phyloP scores from a whole-genome alignment of 2,329 filamentous ascomycete genomes.

The Paraconiothyrium brasiliense region DNA sequence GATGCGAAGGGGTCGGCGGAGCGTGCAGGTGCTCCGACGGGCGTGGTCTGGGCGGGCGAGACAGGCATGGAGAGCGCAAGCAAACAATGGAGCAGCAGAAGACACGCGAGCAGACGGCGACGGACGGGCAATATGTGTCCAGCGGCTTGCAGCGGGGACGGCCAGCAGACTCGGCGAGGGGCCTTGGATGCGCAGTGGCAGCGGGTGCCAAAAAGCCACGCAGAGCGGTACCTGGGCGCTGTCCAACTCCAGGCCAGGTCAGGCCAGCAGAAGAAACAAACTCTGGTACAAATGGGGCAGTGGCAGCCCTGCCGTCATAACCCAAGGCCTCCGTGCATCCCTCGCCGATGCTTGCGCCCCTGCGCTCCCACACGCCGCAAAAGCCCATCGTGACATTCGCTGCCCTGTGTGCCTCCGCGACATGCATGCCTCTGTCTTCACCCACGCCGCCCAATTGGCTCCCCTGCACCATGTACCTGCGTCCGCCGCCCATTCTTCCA shows the following conservation, averaged over 20 bases:
- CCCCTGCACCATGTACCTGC: neutral
- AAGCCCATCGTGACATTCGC: slow-evolving; percentile 4
- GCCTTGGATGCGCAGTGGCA: neutral
- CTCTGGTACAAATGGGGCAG: slow-evolving; percentile 9
- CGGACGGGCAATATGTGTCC: neutral
- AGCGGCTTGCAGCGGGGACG: neutral
- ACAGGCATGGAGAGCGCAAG: slow-evolving; percentile 10
- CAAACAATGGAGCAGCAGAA: neutral
- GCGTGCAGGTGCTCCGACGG: slow-evolving; percentile 12
- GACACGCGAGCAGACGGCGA: neutral
- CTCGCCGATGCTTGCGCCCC: neutral
- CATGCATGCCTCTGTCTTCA: neutral
- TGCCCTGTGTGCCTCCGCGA: neutral
- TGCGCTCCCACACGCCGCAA: neutral
- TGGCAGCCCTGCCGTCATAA: slow-evolving; percentile 1
- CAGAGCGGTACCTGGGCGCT: neutral
- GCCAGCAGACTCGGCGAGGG: neutral
- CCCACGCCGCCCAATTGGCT: neutral
- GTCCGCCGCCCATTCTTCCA: neutral
- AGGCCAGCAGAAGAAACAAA: slow-evolving; percentile 10
- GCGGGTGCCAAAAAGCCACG: neutral
- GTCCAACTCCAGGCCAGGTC: neutral
- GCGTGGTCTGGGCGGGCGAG: slow-evolving; percentile 21
- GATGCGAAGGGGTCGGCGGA: slow-evolving; percentile 5
- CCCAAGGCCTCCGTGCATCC: neutral